Evolutionary conservation across 2,329 filamentous ascomycete species (phyloP), one percentile per base, ranked within the genome.

Genomic region (Trichoderma afroharzianum): DNA sequence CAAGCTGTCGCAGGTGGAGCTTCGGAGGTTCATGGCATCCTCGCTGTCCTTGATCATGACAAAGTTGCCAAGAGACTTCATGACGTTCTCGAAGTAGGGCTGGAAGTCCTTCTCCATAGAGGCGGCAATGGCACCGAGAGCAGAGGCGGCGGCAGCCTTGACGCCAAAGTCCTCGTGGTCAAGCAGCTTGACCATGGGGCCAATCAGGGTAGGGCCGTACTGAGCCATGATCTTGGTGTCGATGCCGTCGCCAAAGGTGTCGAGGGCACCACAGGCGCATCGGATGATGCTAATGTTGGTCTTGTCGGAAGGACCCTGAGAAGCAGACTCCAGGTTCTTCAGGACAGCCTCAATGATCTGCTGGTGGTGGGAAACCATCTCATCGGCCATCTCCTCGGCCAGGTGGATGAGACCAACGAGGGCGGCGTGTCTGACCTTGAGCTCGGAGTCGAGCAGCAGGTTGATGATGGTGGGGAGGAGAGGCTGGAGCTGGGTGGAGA

Each of bases 341-440:
- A 98, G 87, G 24, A 98, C 87, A 33, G 93, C 89, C 18, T 92
- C 91, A 79, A 99, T 93, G 74, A 99, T 89, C 71, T 90, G 88
- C 75, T 93, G 90, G 81, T 98, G 96, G 82, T 97, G 91, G 71
- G 92, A 90, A 76, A 91, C 90, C 80, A 98, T 90, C 79, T 97
- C 95, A 76, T 98, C 95, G 6, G 94, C 92, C 75, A 98, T 90
- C 79, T 98, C 95, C 79, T 98, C 96, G 58, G 95, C 95, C 62
- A 99, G 87, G 78, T 95, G 91, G 74, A 96, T 94, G 73, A 98
- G 90, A 71, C 94, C 92, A 74, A 97, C 92, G 59, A 98, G 86
- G 26, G 96, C 92, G 63, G 95, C 94, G 80, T 94, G 92, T 73
- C 96, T 91, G 72, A 99, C 96, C 76, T 91, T 90, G 76, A 90